A percentile compares a stretch with the other conserved stretches of the same genome.
phyloP scores from a whole-genome alignment of 495 filamentous ascomycete species.

The Penicillium goetzii region DNA sequence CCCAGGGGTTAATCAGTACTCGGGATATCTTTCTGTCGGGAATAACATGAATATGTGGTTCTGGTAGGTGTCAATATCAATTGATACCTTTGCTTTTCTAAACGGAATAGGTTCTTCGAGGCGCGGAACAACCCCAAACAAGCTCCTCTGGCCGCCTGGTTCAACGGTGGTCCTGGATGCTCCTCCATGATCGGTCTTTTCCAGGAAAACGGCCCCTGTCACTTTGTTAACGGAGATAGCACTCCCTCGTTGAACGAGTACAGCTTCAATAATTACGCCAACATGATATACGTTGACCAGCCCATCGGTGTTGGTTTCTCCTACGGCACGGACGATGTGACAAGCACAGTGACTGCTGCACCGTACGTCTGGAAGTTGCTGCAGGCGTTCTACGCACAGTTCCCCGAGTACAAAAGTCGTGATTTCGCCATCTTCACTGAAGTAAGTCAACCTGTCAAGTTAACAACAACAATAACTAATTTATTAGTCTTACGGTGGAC shows the following conservation, averaged over 20 bases:
- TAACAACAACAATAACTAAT: background rate
- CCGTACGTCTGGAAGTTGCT: constrained; percentile 58
- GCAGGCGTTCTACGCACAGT: constrained; percentile 58
- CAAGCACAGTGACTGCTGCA: constrained; percentile 54
- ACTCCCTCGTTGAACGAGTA: constrained; percentile 3
- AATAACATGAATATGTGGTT: constrained; percentile 61
- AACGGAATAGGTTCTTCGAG: constrained; percentile 51
- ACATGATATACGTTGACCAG: constrained; percentile 52
- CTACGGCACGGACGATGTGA: constrained; percentile 53
- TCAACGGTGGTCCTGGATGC: constrained; percentile 55
- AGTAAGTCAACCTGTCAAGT: constrained; percentile 12
- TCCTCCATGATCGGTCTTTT: constrained; percentile 46
- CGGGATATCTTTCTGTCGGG: constrained; percentile 58
- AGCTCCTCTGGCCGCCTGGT: constrained; percentile 61
- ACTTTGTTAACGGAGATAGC: constrained; percentile 5
- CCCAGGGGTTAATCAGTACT: constrained; percentile 58
- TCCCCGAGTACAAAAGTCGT: constrained; percentile 56
- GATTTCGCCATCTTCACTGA: constrained; percentile 58
- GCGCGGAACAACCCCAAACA: constrained; percentile 53
- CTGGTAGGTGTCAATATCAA: constrained; percentile 36
- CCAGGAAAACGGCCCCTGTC: constrained; percentile 46
- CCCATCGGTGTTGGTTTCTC: constrained; percentile 50
- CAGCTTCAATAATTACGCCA: constrained; percentile 8
- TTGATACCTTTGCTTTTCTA: background rate
- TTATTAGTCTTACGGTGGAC: constrained; percentile 57